phyloP scores from a whole-genome alignment of 1,139 yeast species.

The Candida smagusa region DNA sequence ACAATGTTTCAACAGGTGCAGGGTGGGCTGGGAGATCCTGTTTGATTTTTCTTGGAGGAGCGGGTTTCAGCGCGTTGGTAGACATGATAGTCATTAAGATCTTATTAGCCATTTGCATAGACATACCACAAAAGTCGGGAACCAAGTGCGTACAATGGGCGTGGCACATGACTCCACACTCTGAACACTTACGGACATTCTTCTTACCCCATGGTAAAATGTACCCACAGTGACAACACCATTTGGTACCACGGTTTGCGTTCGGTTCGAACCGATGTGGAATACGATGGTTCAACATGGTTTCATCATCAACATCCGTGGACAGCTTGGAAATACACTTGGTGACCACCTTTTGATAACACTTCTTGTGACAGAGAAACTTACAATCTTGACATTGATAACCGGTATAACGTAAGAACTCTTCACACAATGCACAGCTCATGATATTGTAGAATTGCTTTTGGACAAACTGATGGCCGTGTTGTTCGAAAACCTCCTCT shows the following conservation, averaged over 20 bases:
- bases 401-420: slow-evolving; percentile 88
- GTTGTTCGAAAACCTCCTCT: slow-evolving; percentile 92
- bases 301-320: slow-evolving; percentile 84
- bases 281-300: slow-evolving; percentile 89
- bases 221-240: slow-evolving; percentile 99
- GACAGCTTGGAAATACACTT: slow-evolving; percentile 91
- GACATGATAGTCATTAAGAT: slow-evolving; percentile 81
- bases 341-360: slow-evolving; percentile 91
- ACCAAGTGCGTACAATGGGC: slow-evolving; percentile 89
- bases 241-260: slow-evolving; percentile 90
- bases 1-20: slow-evolving; percentile 4
- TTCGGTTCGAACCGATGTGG: slow-evolving; percentile 94
- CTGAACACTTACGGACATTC: slow-evolving; percentile 91
- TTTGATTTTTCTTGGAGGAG: slow-evolving; percentile 6
- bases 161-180: slow-evolving; percentile 95
- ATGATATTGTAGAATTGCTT: slow-evolving; percentile 93
- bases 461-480: slow-evolving; percentile 95
- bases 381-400: slow-evolving; percentile 96
- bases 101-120: slow-evolving; percentile 94
- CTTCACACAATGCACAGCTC: slow-evolving; percentile 97
- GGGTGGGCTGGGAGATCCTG: slow-evolving; percentile 6
- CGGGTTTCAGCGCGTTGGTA: slow-evolving; percentile 46
- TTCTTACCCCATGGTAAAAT: slow-evolving; percentile 92
- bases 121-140: slow-evolving; percentile 98
- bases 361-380: slow-evolving; percentile 90